Conservation (phyloP, 2,329 filamentous ascomycete species). For the Colletotrichum paranaense region DNA sequence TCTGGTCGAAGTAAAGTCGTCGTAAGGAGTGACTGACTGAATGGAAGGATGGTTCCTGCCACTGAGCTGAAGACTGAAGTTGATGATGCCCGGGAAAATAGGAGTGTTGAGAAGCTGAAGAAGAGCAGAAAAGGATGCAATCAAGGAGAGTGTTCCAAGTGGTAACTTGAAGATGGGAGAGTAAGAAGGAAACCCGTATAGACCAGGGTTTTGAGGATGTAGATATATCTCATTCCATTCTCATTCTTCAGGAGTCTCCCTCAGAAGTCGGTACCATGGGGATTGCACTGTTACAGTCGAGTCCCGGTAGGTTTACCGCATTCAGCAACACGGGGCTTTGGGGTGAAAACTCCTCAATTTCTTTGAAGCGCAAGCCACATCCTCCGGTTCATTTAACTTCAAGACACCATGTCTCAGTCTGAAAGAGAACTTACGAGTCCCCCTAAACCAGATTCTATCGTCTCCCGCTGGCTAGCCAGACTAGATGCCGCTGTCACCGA, state of each 20-base stretch:
- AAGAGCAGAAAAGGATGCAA: not conserved
- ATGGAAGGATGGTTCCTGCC: not conserved
- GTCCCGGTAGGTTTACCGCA: not conserved
- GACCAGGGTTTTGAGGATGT: not conserved
- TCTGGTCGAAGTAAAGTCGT: not conserved
- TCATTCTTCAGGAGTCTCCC: not conserved
- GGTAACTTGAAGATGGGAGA: not conserved
- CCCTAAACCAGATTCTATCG: not conserved
- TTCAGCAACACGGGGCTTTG: not conserved
- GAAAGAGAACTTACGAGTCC: not conserved
- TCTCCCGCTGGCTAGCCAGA: not conserved
- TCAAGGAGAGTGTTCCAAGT: constrained; percentile 1
- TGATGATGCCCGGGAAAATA: not conserved
- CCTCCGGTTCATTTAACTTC: not conserved
- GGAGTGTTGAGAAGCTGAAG: not conserved
- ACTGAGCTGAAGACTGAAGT: not conserved
- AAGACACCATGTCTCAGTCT: not conserved
- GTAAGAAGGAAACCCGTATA: too few relatives aligned
- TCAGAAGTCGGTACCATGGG: not conserved
- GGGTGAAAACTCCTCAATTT: not conserved
- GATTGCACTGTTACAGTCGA: not conserved
- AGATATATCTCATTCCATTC: not conserved
- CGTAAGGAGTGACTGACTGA: not conserved
- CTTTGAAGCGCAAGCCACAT: constrained; percentile 11
- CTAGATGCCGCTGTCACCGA: not conserved